Conservation (phyloP, 176 grass and related monocot genomes). For the Hordeum vulgare region MorexV3_pseudomolecules_assembly NC_058522.1:66861637-66862136, state of each 20-base stretch:
- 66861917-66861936: not conserved
- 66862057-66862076: too few species aligned
- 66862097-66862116: too few species aligned
- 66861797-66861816: not conserved
- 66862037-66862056: too few species aligned
- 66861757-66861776: not conserved
- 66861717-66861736: not conserved
- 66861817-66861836: not conserved
- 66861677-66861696: not conserved
- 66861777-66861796: not conserved
- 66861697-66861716: not conserved
- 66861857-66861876: not conserved
- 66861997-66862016: not conserved
- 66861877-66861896: not conserved
- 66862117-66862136: too few species aligned
- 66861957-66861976: not conserved
- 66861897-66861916: not conserved
- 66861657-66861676: not conserved
- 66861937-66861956: not conserved
- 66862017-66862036: not conserved
- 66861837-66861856: not conserved
- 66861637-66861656: not conserved
- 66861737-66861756: not conserved
- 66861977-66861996: not conserved
- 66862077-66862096: too few species aligned